Evolutionary conservation across 495 filamentous ascomycete species (phyloP), one percentile per base, ranked within the genome.

Genomic region (Penicillium ucsense): DNA sequence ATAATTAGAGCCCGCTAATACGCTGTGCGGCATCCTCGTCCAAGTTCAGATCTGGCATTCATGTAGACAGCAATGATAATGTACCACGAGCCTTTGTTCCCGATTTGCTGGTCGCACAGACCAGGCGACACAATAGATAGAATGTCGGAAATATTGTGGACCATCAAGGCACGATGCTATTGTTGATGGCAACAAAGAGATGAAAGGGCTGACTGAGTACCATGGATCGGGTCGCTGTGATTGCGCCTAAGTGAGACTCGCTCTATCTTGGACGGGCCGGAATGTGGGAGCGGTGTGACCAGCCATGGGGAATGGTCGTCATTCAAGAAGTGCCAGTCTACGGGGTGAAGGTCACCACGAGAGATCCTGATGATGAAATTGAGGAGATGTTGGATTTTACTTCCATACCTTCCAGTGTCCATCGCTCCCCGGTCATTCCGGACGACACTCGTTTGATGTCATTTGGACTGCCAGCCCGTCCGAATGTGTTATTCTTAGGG

Each of bases 241-340:
- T 36, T 48, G 42, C 35, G 29, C 7, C 7, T 42, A 3, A 36
- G 43, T 33, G 29, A 20, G 20, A 20, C 40, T 39, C 29, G 35
- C 27, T 27, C 12, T 11, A 38, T n/a, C 32, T 43, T 41, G 49
- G 46, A 28, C 41, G 39, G 43, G 20, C 37, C 10, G 56, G 28
- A 53, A 51, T 59, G 49, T 40, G 38, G 49, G 43, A 51, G 55
- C 55, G 55, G 55, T 58, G 55, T 58, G 49, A 46, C 34, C 41
- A 43, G 39, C 42, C n/a, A 46, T 31, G 46, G 46, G 45, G 41
- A 11, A 11, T 7, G 30, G 20, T 20, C 20, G 20, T 20, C 20
- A 20, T 20, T 20, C 20, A 20, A 20, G 20, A 20, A 20, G 2
- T 20, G 20, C 20, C 20, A 20, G 20, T 20, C 20, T 1, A 20